Evolutionary conservation across 75 land plant species (phyloP), one percentile per base, ranked within the genome.

Genomic region (Cupressus sempervirens): DNA sequence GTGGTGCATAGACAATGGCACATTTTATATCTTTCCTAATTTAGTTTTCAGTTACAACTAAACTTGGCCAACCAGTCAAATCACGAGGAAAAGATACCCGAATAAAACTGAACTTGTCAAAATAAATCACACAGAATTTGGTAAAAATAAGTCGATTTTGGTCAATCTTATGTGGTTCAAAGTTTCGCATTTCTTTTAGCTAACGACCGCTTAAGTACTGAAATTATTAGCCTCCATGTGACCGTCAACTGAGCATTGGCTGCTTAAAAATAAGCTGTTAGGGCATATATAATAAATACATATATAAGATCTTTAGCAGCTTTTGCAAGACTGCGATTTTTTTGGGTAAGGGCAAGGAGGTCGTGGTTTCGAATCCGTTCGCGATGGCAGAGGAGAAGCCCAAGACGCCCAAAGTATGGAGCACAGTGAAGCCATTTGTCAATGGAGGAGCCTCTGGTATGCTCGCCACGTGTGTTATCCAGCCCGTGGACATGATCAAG

Each of bases 401-500:
- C 18, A 82, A 85, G 82, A 12, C 89, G 18, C 26, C 50, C 53
- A 92, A 88, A 10, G 91, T 96, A 6, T 96, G 98, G 98, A 87
- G 68, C 26, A 90, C 91, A 70, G 87, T 92, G 48, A 96, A 96
- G 91, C 98, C 98, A 23, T 96, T 96, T 83, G 88, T 92, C 35
- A 96, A 96, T 86, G 98, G 98, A 0, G 98, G 98, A 8, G 46
- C 87, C 35, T 89, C 98, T 34, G 95, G 98, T 4, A 96, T 96
- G 97, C 94, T 97, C 38, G 95, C 98, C 45, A 96, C 97, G 48
- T 95, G 97, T 83, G 97, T 96, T 85, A 95, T 96, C 74, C 97
- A 96, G 84, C 98, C 97, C 76, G 88, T 96, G 48, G 98, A 96
- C 81, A 96, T 96, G 97, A 90, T 96, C 89, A 95, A 96, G 97